Evolutionary conservation across 2,329 filamentous ascomycete genomes (phyloP), one percentile per base, ranked within the genome.

Genomic region (Grosmannia huntii): DNA sequence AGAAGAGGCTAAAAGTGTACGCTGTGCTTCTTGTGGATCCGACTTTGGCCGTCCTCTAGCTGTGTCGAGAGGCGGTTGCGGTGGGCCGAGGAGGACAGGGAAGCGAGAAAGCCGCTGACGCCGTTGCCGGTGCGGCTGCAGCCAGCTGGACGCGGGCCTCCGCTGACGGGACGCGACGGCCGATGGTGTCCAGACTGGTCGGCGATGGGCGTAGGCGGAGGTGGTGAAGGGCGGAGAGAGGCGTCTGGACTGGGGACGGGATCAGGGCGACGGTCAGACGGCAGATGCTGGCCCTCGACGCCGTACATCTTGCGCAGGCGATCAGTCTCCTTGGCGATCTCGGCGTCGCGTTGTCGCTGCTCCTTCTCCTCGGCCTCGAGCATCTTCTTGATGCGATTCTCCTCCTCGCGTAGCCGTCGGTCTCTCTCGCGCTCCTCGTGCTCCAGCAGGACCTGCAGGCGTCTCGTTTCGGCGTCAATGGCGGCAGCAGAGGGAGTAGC

Each of bases 321-420:
- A 68, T 94, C 89, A 0, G 94, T 97, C 72, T 99, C 92, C 61
- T 79, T 80, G 23, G 91, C 85, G 1, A 91, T 73, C 64, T 81
- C 80, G 11, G 77, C 80, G 36, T 85, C 79, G 59, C 76, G 75
- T 36, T 71, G 71, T 28, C 72, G 77, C 0, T 74, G 77, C 64
- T 87, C 84, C 58, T 76, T 78, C 28, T 86, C 82, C 66, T 90
- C 86, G 50, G 78, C 74, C 54, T 85, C 80, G 5, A 87, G 75
- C 77, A 87, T 85, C 65, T 77, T 79, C 65, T 83, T 80, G 57
- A 87, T 81, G 48, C 82, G 76, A 60, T 74, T 74, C 60, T 81
- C 74, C 63, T 82, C 81, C 44, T 76, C 77, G 33, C 69, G 67
- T 55, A 87, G 83, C 12, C 76, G 75, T 62, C 71, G 76, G 61